Base-by-base conservation (phyloP, 2,329 filamentous ascomycete genomes). In the Didymella keratinophila region DNA sequence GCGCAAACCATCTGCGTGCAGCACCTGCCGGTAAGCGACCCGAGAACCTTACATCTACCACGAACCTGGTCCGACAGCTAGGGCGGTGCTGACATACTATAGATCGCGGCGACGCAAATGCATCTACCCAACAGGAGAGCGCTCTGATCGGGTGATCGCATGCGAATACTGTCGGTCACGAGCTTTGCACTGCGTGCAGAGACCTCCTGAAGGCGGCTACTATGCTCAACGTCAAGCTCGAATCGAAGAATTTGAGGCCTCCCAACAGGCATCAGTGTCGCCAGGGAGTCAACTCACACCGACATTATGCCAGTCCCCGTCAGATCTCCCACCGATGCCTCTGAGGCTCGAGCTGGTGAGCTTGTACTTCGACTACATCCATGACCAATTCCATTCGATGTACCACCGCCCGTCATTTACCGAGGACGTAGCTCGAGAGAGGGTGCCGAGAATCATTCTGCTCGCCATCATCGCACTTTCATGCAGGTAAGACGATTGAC, bases 351-450 rank as follows among this genome's bases (percentile, higher is more conserved):
- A 66, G 30, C 42, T 69, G 23, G 61, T 66, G 14, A 56, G 48
- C 20, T 51, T 69, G 49, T 69, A 69, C 45, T 69, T 69, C 50
- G 65, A 69, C 49, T 68, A 68, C 58, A 69, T 69, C 0, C 67
- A 69, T 44, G 67, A 69, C 28, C 67, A 69, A 16, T 69, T 67
- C 8, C 67, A 69, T 41, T 69, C 64, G 6, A 65, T 69, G 56
- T 69, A 68, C 12, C 67, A 69, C 10, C 63, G 63, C 18, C 55
- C 28, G 5, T 68, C 65, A 1, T 69, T 69, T 44, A 61, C 64
- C 44, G 60, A 64, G 30, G 61, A 67, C 44, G 64, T 68, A 8
- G 52, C 49, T 4, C 51, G 61, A 25, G 56, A 67, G 8, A 60
- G 60, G 20, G 61, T 68, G 10, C 62, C 65, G 2, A 54, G 36